Percentiles rank a stretch among this genome's conserved stretches.
Conservation (phyloP, 257 asterid species). For the Echium plantagineum region DNA sequence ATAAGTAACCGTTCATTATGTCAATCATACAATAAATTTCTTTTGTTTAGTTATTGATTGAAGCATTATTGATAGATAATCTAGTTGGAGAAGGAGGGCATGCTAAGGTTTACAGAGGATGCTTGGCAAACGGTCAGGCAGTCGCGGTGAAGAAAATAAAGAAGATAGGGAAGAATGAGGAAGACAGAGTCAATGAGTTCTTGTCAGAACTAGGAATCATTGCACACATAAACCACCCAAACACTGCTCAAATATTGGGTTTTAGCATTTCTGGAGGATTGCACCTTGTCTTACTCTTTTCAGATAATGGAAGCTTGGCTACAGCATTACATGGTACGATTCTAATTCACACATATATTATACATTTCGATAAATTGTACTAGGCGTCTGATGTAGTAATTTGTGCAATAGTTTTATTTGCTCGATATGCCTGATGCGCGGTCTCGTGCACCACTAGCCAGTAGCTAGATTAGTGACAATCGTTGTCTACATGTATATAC, state of each 20-base stretch:
- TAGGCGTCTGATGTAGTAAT: no score
- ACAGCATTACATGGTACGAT: constrained; percentile 50
- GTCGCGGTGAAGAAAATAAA: constrained; percentile 83
- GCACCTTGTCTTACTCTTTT: constrained; percentile 72
- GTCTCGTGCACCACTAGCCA: no score
- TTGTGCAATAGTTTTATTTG: no score
- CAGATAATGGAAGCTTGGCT: constrained; percentile 74
- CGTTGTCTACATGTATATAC: no score
- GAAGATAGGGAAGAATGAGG: constrained; percentile 52
- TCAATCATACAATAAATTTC: neutral
- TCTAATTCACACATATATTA: neutral
- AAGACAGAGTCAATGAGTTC: constrained; percentile 73
- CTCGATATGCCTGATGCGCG: no score
- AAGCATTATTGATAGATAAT: constrained; percentile 34
- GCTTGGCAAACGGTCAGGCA: constrained; percentile 58
- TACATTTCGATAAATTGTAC: neutral
- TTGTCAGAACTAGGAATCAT: constrained; percentile 85
- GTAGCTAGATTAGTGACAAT: no score
- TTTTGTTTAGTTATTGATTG: constrained; percentile 14
- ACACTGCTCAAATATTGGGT: constrained; percentile 71
- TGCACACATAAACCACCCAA: constrained; percentile 80
- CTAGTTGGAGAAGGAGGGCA: constrained; percentile 89
- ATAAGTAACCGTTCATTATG: no score
- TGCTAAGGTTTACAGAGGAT: constrained; percentile 86
- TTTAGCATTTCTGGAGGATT: constrained; percentile 67